Base-by-base conservation (phyloP, 176 grass and related monocot genomes). In the Carex littledalei region DNA sequence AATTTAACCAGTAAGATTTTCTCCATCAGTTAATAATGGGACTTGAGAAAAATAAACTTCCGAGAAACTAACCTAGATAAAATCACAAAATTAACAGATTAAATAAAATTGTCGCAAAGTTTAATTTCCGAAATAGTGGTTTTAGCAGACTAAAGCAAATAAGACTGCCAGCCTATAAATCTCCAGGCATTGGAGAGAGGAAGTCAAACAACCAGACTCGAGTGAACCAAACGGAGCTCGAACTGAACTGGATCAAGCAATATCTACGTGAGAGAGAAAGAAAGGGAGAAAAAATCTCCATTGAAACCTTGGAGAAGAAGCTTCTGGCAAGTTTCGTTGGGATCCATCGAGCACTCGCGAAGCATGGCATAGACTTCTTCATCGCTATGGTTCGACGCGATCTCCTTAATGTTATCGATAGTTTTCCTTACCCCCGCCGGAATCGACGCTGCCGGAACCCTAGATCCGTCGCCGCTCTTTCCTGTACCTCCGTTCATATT, bases 341-440 rank as follows among this genome's bases (percentile, higher is more conserved):
- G 92, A 91, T 98, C 95, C 95, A 93, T 98, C 82, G 82, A 81
- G 91, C 95, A 98, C 65, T 98, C 95, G 72, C 91, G 87, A 79
- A 94, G 92, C 89, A 91, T 89, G 84, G 89, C 95, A 63, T 98
- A 98, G 83, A 98, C 88, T 81, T 98, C 95, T 80, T 98, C 92
- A 62, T 98, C 95, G 79, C 73, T 90, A 85, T 98, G 95, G 52
- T 88, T 87, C 3, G 89, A 90, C 31, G 93, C 89, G 83, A 94
- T 93, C 92, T 94, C 92, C 88, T 90, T 91, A 70, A 98, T 93
- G 85, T 93, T 93, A 60, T 90, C 83, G 79, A 98, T 89, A 62
- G 87, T 98, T 63, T 83, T 89, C 68, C 89, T 85, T 73, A 86
- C 83, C 84, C 83, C 88, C 66, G 85, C 35, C 5, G 95, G 86